These are phyloP conservation scores for Phoma herbarum DNA, from an alignment of 2,329 filamentous ascomycete genomes.

Conservation along the genomic window DNA sequence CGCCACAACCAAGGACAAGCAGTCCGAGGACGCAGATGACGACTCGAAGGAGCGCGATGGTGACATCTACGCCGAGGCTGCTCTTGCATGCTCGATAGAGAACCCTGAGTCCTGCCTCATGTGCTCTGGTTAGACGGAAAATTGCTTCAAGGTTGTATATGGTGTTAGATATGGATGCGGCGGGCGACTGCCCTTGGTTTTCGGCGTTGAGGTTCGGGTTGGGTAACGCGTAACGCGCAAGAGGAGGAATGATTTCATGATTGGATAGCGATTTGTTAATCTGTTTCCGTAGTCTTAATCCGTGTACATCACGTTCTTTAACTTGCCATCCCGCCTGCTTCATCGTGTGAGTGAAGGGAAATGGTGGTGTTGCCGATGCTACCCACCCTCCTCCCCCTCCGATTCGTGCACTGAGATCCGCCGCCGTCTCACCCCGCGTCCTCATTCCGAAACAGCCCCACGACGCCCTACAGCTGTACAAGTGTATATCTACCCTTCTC, in stretches of 20 bases:
- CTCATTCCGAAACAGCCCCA: conserved; percentile 16
- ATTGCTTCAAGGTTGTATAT: conserved; percentile 14
- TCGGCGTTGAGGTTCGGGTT: conserved; percentile 18
- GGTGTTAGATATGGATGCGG: conserved; percentile 23
- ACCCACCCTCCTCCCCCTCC: conserved; percentile 15
- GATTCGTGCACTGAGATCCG: conserved; percentile 19
- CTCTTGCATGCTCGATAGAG: conserved; percentile 93
- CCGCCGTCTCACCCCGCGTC: conserved; percentile 11
- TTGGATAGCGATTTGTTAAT: conserved; percentile 25
- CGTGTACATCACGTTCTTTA: conserved; percentile 15
- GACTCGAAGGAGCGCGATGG: conserved; percentile 79
- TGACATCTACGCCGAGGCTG: conserved; percentile 95
- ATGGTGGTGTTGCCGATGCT: conserved; percentile 4
- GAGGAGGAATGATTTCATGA: conserved; percentile 38
- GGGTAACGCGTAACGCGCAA: conserved; percentile 20
- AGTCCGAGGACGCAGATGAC: conserved; percentile 77
- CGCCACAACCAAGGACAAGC: conserved; percentile 64
- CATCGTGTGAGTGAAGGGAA: background rate
- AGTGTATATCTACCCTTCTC: background rate
- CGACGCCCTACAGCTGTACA: conserved; percentile 22
- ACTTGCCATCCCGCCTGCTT: too few species aligned
- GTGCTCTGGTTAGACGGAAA: conserved; percentile 83
- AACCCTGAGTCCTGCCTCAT: conserved; percentile 95
- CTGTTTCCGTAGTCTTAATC: conserved; percentile 23
- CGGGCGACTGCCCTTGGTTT: conserved; percentile 29